Conservation (phyloP, 202 grass and related monocot species). For the Carex sylvatica region DNA sequence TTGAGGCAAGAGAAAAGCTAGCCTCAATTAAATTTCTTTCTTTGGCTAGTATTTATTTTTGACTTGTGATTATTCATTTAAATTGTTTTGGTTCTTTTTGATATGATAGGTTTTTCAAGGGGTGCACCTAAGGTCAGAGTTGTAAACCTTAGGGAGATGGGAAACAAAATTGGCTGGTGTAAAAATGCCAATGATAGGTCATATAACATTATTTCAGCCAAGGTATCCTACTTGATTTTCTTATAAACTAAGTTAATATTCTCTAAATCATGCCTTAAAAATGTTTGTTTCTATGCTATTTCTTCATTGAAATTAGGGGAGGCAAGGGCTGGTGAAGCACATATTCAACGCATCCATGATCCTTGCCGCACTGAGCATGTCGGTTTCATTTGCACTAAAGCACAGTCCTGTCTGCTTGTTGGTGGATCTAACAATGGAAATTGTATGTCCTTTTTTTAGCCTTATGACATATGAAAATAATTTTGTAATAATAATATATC, state of each 20-base stretch:
- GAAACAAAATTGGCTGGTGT: conserved; percentile 32
- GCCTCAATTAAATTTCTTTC: neutral
- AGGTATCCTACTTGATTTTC: conserved; percentile 11
- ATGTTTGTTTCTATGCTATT: neutral
- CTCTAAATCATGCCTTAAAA: neutral
- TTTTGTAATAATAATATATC: neutral
- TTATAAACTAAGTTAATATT: neutral
- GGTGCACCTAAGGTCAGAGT: conserved; percentile 33
- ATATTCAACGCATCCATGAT: conserved; percentile 25
- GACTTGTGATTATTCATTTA: neutral
- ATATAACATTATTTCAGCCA: conserved; percentile 30
- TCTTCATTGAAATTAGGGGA: conserved; percentile 27
- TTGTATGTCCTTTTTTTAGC: too few species aligned
- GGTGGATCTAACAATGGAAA: conserved; percentile 31
- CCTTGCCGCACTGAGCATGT: conserved; percentile 28
- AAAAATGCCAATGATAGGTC: conserved; percentile 33
- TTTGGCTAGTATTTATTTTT: neutral
- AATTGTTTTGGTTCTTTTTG: neutral
- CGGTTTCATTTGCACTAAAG: conserved; percentile 43
- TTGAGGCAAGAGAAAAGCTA: conserved; percentile 28
- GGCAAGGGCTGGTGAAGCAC: conserved; percentile 33
- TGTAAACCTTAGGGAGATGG: conserved; percentile 38
- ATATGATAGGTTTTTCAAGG: conserved; percentile 31
- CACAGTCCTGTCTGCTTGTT: conserved; percentile 32
- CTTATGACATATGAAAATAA: neutral